Evolutionary conservation across 495 filamentous ascomycete genomes (phyloP).

Genomic region (Lasiosphaeriaceae sp.): DNA sequence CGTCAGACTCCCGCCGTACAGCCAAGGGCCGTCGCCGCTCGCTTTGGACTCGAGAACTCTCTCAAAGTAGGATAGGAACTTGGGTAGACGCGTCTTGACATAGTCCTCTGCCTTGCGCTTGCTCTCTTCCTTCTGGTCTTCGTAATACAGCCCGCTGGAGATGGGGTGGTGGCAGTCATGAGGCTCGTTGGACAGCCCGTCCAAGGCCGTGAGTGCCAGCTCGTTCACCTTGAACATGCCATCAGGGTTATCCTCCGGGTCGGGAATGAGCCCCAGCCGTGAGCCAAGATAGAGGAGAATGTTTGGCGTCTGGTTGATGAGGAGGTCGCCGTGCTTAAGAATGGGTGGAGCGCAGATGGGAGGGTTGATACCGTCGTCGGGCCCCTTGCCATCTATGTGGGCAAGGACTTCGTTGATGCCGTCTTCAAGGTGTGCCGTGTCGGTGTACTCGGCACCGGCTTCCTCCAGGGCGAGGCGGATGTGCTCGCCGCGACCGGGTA

Average conservation of each 20-base stretch:
- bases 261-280: slow-evolving; percentile 47
- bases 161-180: slow-evolving; percentile 69
- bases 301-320: slow-evolving; percentile 61
- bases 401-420: slow-evolving; percentile 34
- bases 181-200: slow-evolving; percentile 58
- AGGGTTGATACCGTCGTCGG: slow-evolving; percentile 47
- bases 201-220: slow-evolving; percentile 62
- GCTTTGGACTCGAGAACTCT: slow-evolving; percentile 53
- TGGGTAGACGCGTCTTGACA: slow-evolving; percentile 55
- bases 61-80: slow-evolving; percentile 63
- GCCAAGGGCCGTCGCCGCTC: slow-evolving; percentile 51
- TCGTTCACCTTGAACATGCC: slow-evolving; percentile 50
- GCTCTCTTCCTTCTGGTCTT: slow-evolving; percentile 62
- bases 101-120: slow-evolving; percentile 49
- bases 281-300: slow-evolving; percentile 60
- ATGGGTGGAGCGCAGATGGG: slow-evolving; percentile 60
- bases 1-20: slow-evolving; percentile 55
- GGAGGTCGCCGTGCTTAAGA: slow-evolving; percentile 53
- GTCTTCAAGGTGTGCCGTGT: slow-evolving; percentile 45
- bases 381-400: slow-evolving; percentile 28
- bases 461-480: slow-evolving; percentile 64
- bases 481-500: slow-evolving; percentile 64
- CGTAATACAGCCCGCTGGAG: slow-evolving; percentile 52
- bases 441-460: slow-evolving; percentile 54
- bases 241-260: slow-evolving; percentile 37